phyloP scores from a whole-genome alignment of 1,284 basidiomycete species.

The Cronartium quercuum region DNA sequence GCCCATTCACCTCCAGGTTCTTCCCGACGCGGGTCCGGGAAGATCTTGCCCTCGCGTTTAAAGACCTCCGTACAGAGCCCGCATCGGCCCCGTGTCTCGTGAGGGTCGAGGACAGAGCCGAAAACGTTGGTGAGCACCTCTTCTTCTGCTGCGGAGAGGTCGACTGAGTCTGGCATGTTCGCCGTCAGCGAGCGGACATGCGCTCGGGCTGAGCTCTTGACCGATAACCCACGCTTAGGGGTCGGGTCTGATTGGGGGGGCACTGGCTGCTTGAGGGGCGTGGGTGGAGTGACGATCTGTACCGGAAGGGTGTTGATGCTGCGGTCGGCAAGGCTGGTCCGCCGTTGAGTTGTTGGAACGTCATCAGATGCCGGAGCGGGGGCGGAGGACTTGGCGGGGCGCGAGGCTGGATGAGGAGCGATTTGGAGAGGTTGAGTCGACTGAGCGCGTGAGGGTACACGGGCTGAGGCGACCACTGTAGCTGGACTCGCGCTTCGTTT shows the following conservation, averaged over 20 bases:
- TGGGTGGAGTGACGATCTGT: background rate
- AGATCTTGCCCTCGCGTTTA: conserved; percentile 37
- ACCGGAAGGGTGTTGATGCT: conserved; percentile 9
- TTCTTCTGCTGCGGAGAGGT: conserved; percentile 36
- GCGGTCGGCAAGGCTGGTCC: background rate
- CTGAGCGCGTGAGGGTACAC: conserved; percentile 5
- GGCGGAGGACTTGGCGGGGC: background rate
- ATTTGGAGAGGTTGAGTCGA: conserved; percentile 6
- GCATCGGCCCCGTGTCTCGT: conserved; percentile 34
- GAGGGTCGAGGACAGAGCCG: conserved; percentile 35
- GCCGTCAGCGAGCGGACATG: conserved; percentile 33
- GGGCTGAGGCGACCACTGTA: conserved; percentile 10
- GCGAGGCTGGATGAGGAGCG: background rate
- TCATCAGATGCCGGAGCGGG: background rate
- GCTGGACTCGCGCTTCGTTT: background rate
- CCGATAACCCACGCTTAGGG: conserved; percentile 32
- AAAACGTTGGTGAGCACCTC: conserved; percentile 36
- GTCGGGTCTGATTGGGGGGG: background rate
- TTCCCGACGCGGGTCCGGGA: conserved; percentile 28
- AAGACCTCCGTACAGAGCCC: conserved; percentile 32
- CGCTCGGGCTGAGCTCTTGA: conserved; percentile 31
- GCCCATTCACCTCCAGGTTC: conserved; percentile 33
- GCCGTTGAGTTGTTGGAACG: background rate
- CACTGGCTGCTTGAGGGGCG: background rate
- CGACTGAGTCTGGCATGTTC: conserved; percentile 30